A percentile compares a stretch with the other conserved stretches of the same genome.
Evolutionary conservation across 495 filamentous ascomycete species (phyloP).

Genomic region (Astrocystis sublimbata): DNA sequence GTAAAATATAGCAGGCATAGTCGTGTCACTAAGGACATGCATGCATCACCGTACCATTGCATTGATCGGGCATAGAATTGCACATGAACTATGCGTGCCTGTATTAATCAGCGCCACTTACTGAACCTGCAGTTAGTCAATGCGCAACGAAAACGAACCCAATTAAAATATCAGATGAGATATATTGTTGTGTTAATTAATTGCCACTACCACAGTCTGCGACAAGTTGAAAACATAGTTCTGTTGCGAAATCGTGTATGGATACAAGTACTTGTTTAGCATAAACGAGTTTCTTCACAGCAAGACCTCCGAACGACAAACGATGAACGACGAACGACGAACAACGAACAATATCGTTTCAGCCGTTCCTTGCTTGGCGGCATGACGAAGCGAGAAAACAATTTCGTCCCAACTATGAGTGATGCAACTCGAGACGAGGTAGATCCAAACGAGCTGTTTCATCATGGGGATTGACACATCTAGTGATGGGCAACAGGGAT

Average conservation of each 20-base stretch:
- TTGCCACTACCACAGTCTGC: not conserved
- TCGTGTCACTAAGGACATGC: not conserved
- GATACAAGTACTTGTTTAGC: not conserved
- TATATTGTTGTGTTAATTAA: not conserved
- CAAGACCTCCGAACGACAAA: not conserved
- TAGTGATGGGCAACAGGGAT: constrained; percentile 14
- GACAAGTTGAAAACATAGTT: not conserved
- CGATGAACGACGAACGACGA: no score
- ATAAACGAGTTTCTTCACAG: not conserved
- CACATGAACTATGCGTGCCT: not conserved
- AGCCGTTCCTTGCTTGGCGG: not conserved
- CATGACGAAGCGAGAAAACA: constrained; percentile 9
- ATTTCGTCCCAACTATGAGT: constrained; percentile 1
- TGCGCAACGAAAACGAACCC: not conserved
- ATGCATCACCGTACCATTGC: not conserved
- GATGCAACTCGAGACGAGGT: constrained; percentile 8
- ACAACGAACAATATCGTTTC: not conserved
- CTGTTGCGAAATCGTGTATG: not conserved
- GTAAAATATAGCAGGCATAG: not conserved
- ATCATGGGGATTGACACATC: not conserved
- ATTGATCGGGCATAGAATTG: not conserved
- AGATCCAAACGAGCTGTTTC: constrained; percentile 3
- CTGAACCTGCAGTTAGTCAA: not conserved
- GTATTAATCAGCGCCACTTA: not conserved
- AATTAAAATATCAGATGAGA: no score